Evolutionary conservation across 2,329 filamentous ascomycete species (phyloP).

Genomic region (Decorospora gaudefroyi): DNA sequence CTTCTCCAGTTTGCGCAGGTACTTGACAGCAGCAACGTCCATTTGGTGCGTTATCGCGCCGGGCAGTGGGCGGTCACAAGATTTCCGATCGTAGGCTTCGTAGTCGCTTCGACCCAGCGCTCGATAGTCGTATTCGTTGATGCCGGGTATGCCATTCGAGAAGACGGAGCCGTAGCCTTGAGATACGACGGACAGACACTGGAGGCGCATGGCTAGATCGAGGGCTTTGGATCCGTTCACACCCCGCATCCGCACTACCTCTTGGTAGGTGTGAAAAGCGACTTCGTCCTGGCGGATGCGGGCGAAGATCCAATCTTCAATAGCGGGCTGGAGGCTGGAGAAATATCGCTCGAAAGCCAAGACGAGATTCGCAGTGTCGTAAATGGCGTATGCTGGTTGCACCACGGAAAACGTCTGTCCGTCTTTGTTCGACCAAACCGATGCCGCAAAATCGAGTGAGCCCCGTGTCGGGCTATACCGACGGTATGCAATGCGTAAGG

Average conservation of each 20-base stretch:
- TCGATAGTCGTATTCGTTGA: conserved; percentile 40
- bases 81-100: conserved; percentile 44
- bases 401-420: conserved; percentile 34
- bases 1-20: conserved; percentile 38
- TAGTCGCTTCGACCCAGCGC: conserved; percentile 39
- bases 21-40: conserved; percentile 45
- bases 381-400: conserved; percentile 44
- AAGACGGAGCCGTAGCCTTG: conserved; percentile 47
- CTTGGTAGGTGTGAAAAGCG: conserved; percentile 37
- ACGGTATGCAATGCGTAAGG: conserved; percentile 35
- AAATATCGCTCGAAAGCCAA: conserved; percentile 38
- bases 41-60: conserved; percentile 45
- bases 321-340: conserved; percentile 29
- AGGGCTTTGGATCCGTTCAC: conserved; percentile 31
- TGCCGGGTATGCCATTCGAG: conserved; percentile 39
- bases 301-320: conserved; percentile 42
- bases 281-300: conserved; percentile 38
- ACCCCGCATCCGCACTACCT: conserved; percentile 38
- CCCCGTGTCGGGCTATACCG: conserved; percentile 35
- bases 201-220: conserved; percentile 39
- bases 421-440: conserved; percentile 38
- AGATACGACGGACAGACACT: conserved; percentile 44
- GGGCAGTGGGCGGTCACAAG: conserved; percentile 41
- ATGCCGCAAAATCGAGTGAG: conserved; percentile 37
- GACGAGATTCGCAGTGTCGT: conserved; percentile 38